These are phyloP conservation scores for Mycogone perniciosa DNA, from an alignment of 2,329 filamentous ascomycete species.

Conservation along the genomic window DNA sequence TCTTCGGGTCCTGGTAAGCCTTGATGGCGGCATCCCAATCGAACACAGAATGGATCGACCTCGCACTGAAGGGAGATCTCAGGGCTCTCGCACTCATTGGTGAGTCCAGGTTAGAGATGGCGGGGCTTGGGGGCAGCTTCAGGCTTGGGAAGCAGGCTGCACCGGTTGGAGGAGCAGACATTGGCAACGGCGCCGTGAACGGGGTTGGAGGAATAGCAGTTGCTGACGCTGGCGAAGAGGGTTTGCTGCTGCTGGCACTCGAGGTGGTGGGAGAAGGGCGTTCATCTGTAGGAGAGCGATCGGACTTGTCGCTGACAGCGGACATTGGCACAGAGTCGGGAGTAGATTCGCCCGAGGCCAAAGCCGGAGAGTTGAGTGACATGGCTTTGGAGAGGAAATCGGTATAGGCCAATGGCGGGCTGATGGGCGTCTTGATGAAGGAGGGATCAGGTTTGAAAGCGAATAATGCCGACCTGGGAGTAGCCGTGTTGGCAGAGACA, in stretches of 20 bases:
- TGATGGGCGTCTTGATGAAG: constrained; percentile 83
- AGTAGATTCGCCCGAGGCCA: constrained; percentile 43
- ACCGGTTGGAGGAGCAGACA: constrained; percentile 56
- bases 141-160: constrained; percentile 58
- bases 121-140: constrained; percentile 71
- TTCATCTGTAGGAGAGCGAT: constrained; percentile 53
- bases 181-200: constrained; percentile 44
- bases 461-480: constrained; percentile 52
- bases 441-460: constrained; percentile 37
- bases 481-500: constrained; percentile 51
- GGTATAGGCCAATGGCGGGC: constrained; percentile 80
- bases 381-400: constrained; percentile 81
- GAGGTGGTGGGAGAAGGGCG: constrained; percentile 39
- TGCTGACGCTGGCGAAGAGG: constrained; percentile 31
- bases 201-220: constrained; percentile 42
- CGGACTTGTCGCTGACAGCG: constrained; percentile 48
- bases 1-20: constrained; percentile 54
- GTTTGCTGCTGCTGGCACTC: constrained; percentile 27
- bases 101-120: constrained; percentile 60
- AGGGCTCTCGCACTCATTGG: constrained; percentile 56
- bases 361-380: constrained; percentile 64
- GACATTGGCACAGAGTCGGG: constrained; percentile 48
- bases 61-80: constrained; percentile 69
- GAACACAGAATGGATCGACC: constrained; percentile 61
- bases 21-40: constrained; percentile 73